Evolutionary conservation across 1,139 yeast genomes (phyloP), one percentile per base, ranked within the genome.

Genomic region (Taiozyma sp.): DNA sequence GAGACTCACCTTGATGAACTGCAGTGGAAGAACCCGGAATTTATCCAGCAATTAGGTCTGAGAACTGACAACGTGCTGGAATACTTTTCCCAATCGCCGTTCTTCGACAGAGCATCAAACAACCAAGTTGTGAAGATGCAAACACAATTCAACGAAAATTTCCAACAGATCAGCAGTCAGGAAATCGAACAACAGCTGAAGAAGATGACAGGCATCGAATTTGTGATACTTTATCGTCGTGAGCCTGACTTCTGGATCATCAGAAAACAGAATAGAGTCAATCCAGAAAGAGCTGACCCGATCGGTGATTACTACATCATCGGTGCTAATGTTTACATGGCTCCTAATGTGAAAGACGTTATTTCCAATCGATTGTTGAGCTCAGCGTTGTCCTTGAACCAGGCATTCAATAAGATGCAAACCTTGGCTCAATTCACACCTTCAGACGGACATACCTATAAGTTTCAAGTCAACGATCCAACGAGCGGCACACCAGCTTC

Each of bases 1-100:
- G 41, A 38, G 14, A 43, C 64, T 4, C 78, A 79, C 9, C 72
- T 90, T 47, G 97, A 92, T 65, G 98, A 93, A 65, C 78, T 93
- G 48, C 98, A 92, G 68, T 93, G 99, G 99, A 83, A 92, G 58
- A 87, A 95, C 8, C 99, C 99, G 1, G 99, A 93, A 68, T 93
- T 97, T 92, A 90, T 93, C 58, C 96, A 90, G 66, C 81, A 84
- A 53, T 81, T 85, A 65, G 97, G 96, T 0, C 78, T 93, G 28
- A 79, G 91, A 49, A 87, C 96, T 0, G 96, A 86, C 50, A 93
- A 92, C 64, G 97, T 93, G 2, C 76, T 93, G 22, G 99, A 93
- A 57, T 93, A 93, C 69, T 91, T 95, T 66, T 76, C 97, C 5
- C 88, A 89, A 59, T 88, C 96, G 5, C 99, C 99, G 2, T 95